Percentiles rank a stretch among this genome's conserved stretches.
These are phyloP conservation scores for Diplodia intermedia DNA, from an alignment of 2,329 filamentous ascomycete species.

Conservation along the genomic window DNA sequence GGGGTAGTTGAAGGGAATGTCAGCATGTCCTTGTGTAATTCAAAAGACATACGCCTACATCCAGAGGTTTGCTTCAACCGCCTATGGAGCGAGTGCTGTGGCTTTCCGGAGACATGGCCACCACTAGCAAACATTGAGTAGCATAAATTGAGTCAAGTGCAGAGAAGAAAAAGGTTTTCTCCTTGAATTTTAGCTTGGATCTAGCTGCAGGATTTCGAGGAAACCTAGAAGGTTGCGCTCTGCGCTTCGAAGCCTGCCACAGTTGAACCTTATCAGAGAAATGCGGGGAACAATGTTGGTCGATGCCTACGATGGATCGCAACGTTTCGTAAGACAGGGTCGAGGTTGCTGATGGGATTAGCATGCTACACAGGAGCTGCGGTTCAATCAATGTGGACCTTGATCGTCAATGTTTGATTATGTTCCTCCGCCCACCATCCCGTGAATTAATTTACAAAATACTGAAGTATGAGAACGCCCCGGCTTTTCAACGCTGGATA, in stretches of 20 bases:
- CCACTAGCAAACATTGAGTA: neutral
- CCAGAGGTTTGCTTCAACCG: neutral
- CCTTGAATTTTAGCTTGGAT: neutral
- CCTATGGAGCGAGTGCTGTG: too few relatives aligned
- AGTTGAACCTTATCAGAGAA: neutral
- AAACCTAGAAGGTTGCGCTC: neutral
- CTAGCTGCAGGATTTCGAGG: neutral
- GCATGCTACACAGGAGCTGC: neutral
- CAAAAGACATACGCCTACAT: too few relatives aligned
- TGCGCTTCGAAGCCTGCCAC: neutral
- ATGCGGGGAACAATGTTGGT: neutral
- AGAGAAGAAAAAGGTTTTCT: neutral
- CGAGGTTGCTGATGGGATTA: too few relatives aligned
- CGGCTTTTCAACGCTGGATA: slow-evolving; percentile 13
- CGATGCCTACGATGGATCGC: neutral
- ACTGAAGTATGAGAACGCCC: neutral
- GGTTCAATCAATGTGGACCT: neutral
- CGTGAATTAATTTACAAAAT: slow-evolving; percentile 22
- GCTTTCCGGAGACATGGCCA: too few relatives aligned
- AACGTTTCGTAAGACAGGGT: neutral
- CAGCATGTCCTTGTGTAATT: too few relatives aligned
- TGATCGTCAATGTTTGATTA: neutral
- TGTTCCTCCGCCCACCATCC: neutral
- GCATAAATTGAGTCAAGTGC: neutral
- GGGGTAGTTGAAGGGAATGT: too few relatives aligned